Evolutionary conservation across 2,329 filamentous ascomycete genomes (phyloP), one percentile per base, ranked within the genome.

Genomic region (Talaromyces sp.): DNA sequence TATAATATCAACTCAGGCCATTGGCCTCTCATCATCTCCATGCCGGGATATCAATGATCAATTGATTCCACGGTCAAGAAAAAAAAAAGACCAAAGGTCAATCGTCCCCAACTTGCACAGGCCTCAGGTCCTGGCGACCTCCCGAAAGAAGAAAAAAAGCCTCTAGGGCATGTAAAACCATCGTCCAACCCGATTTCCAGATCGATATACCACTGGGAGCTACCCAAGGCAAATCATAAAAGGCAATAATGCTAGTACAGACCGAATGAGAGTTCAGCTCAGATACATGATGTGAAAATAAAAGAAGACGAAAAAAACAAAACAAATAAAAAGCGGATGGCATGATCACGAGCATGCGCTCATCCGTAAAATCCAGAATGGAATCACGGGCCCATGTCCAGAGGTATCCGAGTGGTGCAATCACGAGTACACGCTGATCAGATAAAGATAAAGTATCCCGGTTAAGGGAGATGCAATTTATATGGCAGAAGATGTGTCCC

Each of bases 121-220:
- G 61, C 61, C 57, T 59, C 55, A 59, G 61, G 57, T 55, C 61
- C 61, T 34, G 61, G 50, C 52, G 40, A 62, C 61, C 57, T 62
- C 52, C 52, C 51, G 51, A 55, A 56, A 58, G 28, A 36, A 27
- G 50, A 40, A 52, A 34, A 50, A 53, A 44, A 50, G 50, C 55
- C 18, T 33, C 23, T 12, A 55, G 36, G 50, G 60, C 60, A 61
- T 44, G 36, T 18, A 6, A 14, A 52, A n/a, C 44, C 50, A 51
- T 56, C 12, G 34, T 62, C 61, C 61, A 59, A 30, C 56, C 57
- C 57, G 12, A 56, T 59, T 40, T 53, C 30, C 27, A 53, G 18
- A 23, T 53, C 28, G 4, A 51, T 33, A 12, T 51, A 62, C 61
- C 52, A 23, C 61, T 56, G 28, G 36, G 54, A 47, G 56, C 61